phyloP scores from a whole-genome alignment of 805 yeast genomes.

The Nakazawaea sp. region DNA sequence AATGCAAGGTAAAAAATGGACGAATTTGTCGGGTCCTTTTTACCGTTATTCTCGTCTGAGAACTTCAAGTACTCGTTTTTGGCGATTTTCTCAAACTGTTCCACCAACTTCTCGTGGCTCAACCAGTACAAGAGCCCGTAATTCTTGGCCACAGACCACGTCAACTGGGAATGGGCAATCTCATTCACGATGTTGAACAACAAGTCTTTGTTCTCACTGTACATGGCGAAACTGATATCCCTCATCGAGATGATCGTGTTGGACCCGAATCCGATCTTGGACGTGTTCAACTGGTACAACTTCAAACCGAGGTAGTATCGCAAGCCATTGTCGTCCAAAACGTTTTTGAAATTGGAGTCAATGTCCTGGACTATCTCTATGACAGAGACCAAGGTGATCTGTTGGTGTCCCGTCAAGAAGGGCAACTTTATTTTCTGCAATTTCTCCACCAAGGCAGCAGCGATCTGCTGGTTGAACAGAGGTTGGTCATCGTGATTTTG shows the following conservation, averaged over 20 bases:
- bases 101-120: conserved; percentile 34
- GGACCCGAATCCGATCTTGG: conserved; percentile 18
- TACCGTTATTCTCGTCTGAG: conserved; percentile 32
- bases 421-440: conserved; percentile 66
- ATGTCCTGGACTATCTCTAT: conserved; percentile 58
- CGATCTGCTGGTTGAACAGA: conserved; percentile 22
- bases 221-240: conserved; percentile 84
- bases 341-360: conserved; percentile 31
- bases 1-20: conserved; percentile 75
- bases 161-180: conserved; percentile 35
- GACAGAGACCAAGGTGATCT: conserved; percentile 68
- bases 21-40: conserved; percentile 65
- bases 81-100: conserved; percentile 63
- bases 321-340: conserved; percentile 60
- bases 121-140: conserved; percentile 74
- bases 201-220: conserved; percentile 70
- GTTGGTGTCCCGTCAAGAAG: conserved; percentile 84
- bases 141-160: conserved; percentile 55
- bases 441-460: conserved; percentile 46
- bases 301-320: conserved; percentile 67
- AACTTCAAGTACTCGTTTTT: conserved; percentile 50
- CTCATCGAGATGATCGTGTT: conserved; percentile 53
- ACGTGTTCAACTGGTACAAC: conserved; percentile 42
- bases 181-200: conserved; percentile 42
- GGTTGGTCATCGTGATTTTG: background rate